These are phyloP conservation scores for Aspergillus tanneri DNA, from an alignment of 2,329 filamentous ascomycete genomes.

Conservation along the genomic window DNA sequence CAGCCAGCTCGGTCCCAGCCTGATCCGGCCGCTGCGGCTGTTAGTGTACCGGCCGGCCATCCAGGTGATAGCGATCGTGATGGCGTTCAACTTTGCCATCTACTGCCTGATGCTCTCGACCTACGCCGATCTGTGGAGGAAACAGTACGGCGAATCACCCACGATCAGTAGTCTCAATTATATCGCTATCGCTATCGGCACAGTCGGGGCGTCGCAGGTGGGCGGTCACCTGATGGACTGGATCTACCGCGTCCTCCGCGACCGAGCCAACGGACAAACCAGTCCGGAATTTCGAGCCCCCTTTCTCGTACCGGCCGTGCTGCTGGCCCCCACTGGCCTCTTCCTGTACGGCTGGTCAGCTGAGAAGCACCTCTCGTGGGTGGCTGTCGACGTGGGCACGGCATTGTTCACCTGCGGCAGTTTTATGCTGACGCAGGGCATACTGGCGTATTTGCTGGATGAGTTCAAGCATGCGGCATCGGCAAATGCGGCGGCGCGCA, in stretches of 20 bases:
- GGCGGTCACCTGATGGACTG: background rate
- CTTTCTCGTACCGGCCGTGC: conserved; percentile 51
- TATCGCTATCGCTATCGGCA: conserved; percentile 28
- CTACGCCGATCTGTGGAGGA: conserved; percentile 48
- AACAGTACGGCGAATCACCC: conserved; percentile 44
- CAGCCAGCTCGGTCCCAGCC: no score
- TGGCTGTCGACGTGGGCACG: conserved; percentile 57
- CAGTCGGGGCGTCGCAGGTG: background rate
- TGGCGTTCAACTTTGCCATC: background rate
- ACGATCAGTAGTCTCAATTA: conserved; percentile 45
- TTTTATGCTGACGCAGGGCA: conserved; percentile 46
- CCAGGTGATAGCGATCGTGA: background rate
- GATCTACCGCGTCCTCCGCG: background rate
- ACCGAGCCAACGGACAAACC: background rate
- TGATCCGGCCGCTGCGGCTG: background rate
- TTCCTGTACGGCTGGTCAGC: conserved; percentile 47
- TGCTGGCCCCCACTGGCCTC: conserved; percentile 51
- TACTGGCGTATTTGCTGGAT: conserved; percentile 65
- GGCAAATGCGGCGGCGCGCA: conserved; percentile 56
- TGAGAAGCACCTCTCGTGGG: conserved; percentile 52
- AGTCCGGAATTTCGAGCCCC: conserved; percentile 47
- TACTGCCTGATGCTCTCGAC: conserved; percentile 41
- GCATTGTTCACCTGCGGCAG: conserved; percentile 33
- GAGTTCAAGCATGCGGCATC: conserved; percentile 61
- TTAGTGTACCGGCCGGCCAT: background rate